phyloP scores from a whole-genome alignment of 2,329 filamentous ascomycete genomes.

The Ascochyta pisi region DNA sequence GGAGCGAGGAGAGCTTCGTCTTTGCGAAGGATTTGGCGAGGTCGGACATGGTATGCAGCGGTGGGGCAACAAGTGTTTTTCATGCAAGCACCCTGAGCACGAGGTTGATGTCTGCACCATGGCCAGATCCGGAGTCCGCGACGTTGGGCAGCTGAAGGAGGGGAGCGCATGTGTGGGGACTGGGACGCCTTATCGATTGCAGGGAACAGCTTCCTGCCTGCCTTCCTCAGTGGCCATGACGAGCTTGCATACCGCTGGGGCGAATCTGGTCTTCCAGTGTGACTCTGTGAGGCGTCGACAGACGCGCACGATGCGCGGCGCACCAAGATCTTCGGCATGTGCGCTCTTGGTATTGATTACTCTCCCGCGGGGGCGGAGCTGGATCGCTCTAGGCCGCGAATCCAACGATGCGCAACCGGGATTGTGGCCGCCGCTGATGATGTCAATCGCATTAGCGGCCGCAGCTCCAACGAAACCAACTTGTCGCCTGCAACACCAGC shows the following conservation, averaged over 20 bases:
- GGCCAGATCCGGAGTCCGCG: neutral
- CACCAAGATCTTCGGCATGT: neutral
- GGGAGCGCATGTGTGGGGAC: constrained; percentile 11
- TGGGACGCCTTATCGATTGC: constrained; percentile 16
- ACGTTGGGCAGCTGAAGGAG: constrained; percentile 15
- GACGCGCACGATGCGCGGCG: neutral
- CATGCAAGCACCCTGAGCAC: neutral
- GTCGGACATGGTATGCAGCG: constrained; percentile 71
- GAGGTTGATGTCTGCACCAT: constrained; percentile 1
- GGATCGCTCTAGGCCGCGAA: constrained; percentile 11
- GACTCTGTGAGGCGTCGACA: neutral
- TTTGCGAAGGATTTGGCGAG: constrained; percentile 81
- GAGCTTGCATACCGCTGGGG: neutral
- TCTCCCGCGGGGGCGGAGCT: neutral
- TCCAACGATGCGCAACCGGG: constrained; percentile 20
- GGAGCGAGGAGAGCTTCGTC: constrained; percentile 70
- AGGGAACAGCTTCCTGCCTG: constrained; percentile 17
- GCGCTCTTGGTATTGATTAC: neutral
- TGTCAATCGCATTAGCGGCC: constrained; percentile 9
- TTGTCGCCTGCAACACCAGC: constrained; percentile 15
- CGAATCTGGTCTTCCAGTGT: neutral
- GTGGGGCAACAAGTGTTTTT: neutral
- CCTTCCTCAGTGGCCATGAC: constrained; percentile 7
- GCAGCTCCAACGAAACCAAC: constrained; percentile 19
- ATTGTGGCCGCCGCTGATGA: constrained; percentile 16